Percentiles rank a stretch among this genome's conserved stretches.
Conservation (phyloP, 768 basidiomycete species). For the Chalciporus pseudorubinellus region DNA sequence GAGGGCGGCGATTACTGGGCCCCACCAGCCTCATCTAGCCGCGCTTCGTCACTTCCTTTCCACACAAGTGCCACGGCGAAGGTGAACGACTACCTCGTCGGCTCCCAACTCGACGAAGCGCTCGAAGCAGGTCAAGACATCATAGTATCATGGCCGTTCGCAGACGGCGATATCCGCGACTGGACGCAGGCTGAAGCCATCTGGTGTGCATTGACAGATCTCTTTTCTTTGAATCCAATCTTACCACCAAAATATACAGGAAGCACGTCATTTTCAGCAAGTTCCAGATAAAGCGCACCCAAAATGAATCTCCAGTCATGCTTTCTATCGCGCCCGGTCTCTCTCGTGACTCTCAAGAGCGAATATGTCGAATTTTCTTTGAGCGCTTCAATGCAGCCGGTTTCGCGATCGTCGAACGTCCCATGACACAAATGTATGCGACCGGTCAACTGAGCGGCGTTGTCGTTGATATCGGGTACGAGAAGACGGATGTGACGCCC, state of each 20-base stretch:
- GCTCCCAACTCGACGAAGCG: constrained; percentile 76
- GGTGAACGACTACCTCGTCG: constrained; percentile 81
- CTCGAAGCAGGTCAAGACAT: constrained; percentile 71
- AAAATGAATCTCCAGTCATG: constrained; percentile 85
- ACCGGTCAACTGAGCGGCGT: constrained; percentile 69
- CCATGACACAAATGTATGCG: constrained; percentile 82
- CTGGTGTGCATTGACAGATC: constrained; percentile 49
- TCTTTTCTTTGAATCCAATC: background rate
- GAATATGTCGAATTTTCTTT: constrained; percentile 81
- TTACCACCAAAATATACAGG: constrained; percentile 43
- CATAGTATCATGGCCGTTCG: constrained; percentile 79
- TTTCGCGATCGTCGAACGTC: constrained; percentile 76
- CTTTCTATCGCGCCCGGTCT: constrained; percentile 67
- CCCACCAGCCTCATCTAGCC: constrained; percentile 44
- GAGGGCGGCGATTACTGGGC: constrained; percentile 26
- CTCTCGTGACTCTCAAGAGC: constrained; percentile 65
- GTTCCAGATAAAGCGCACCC: constrained; percentile 73
- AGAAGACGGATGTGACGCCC: constrained; percentile 73
- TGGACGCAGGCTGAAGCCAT: constrained; percentile 88
- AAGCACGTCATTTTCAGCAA: constrained; percentile 78
- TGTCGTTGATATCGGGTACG: constrained; percentile 77
- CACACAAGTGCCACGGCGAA: constrained; percentile 43
- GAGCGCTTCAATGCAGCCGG: constrained; percentile 90
- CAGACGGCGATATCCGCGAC: constrained; percentile 66
- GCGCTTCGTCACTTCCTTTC: constrained; percentile 47